A percentile compares a stretch with the other conserved stretches of the same genome.
phyloP scores from a whole-genome alignment of 371 early-diverging fungal species.

The Thermomucor indicae-seudaticae region DNA sequence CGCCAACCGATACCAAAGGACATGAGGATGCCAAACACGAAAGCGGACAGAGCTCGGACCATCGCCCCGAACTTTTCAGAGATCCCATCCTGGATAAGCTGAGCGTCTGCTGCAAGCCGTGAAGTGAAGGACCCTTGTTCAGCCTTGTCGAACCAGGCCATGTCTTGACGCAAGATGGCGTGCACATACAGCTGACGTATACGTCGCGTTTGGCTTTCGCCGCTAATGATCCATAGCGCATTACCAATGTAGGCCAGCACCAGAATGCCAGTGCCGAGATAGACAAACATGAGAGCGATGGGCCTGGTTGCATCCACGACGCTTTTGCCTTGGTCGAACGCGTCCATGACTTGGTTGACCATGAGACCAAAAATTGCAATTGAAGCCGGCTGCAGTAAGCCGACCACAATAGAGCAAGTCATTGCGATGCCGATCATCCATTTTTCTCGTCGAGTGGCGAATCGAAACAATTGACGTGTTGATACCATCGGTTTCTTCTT shows the following conservation, averaged over 20 bases:
- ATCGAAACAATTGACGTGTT: constrained; percentile 59
- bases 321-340: constrained; percentile 22
- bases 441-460: constrained; percentile 57
- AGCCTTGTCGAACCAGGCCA: constrained; percentile 81
- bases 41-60: constrained; percentile 60
- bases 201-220: constrained; percentile 34
- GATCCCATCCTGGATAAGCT: constrained; percentile 72
- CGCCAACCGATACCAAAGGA: constrained; percentile 76
- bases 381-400: constrained; percentile 17
- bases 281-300: constrained; percentile 18
- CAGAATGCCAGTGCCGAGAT: constrained; percentile 18
- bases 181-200: constrained; percentile 54
- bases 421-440: constrained; percentile 37
- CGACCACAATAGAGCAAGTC: constrained; percentile 15
- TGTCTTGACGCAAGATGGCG: constrained; percentile 83
- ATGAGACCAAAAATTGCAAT: constrained; percentile 21
- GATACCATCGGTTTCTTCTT: constrained; percentile 38
- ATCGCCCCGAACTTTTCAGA: constrained; percentile 72
- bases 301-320: constrained; percentile 12
- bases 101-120: constrained; percentile 61
- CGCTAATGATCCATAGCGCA: constrained; percentile 22
- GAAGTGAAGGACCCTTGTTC: constrained; percentile 25
- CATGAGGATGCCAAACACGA: constrained; percentile 72
- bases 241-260: constrained; percentile 18
- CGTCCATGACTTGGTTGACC: constrained; percentile 11